Conservation (phyloP, 805 yeast species). For the Hanseniaspora taiwanica region DNA sequence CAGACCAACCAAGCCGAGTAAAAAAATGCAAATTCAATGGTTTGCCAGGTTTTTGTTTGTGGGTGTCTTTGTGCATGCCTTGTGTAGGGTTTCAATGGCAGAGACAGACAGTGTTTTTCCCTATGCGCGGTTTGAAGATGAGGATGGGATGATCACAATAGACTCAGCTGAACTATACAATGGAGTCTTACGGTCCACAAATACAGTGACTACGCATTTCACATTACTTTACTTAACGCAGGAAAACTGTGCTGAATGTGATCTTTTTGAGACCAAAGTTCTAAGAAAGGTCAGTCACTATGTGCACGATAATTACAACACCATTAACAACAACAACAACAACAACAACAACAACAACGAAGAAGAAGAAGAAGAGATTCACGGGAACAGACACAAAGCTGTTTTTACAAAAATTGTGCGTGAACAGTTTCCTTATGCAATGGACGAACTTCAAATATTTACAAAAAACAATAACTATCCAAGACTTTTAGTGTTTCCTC, state of each 20-base stretch:
- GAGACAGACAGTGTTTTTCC: background rate
- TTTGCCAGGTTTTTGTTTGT: no score
- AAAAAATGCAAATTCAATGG: no score
- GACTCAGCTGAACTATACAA: background rate
- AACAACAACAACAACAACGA: background rate
- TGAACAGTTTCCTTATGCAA: background rate
- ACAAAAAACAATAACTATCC: background rate
- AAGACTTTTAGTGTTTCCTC: background rate
- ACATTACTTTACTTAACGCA: background rate
- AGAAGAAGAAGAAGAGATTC: background rate
- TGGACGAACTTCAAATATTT: background rate
- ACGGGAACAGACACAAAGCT: background rate
- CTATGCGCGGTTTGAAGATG: background rate
- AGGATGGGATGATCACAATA: background rate
- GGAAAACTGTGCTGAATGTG: background rate
- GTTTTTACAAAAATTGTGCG: background rate
- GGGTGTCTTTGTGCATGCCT: no score
- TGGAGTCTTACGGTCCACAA: background rate
- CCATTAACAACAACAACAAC: background rate
- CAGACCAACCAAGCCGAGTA: no score
- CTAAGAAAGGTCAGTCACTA: constrained; percentile 1
- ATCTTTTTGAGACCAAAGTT: constrained; percentile 1
- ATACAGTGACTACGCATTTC: background rate
- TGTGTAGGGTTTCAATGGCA: no score
- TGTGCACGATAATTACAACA: constrained; percentile 2